phyloP scores from a whole-genome alignment of 805 yeast species.

The Wickerhamomyces canadensis region DNA sequence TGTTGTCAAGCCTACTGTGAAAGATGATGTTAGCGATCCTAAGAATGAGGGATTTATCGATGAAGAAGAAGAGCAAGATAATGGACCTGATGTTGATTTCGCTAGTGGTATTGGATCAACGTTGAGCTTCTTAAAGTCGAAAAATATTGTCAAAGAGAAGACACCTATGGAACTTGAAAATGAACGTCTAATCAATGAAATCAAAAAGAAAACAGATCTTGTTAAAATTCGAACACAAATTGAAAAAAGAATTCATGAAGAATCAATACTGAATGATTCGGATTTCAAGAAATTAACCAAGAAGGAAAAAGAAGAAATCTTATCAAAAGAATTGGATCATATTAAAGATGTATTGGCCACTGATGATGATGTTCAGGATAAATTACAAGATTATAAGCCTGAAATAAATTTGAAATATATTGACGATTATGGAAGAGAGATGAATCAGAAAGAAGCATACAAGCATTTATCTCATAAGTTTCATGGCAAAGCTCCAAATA shows the following conservation, averaged over 20 bases:
- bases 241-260: constrained; percentile 12
- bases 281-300: constrained; percentile 30
- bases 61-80: constrained; percentile 3
- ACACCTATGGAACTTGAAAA: constrained; percentile 6
- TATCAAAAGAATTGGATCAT: constrained; percentile 11
- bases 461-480: constrained; percentile 56
- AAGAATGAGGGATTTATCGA: not conserved
- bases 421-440: constrained; percentile 46
- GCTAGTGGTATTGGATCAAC: constrained; percentile 21
- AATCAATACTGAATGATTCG: constrained; percentile 10
- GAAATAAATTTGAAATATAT: constrained; percentile 42
- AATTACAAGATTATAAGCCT: constrained; percentile 37
- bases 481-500: constrained; percentile 39
- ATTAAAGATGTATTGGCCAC: constrained; percentile 6
- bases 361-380: constrained; percentile 5
- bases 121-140: constrained; percentile 17
- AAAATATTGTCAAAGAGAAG: constrained; percentile 11
- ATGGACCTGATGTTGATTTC: constrained; percentile 8
- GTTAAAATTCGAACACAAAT: constrained; percentile 11
- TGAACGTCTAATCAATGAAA: constrained; percentile 8
- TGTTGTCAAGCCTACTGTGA: too few species aligned
- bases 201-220: constrained; percentile 13
- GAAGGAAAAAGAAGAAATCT: constrained; percentile 37
- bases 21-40: not conserved
- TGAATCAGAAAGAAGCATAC: constrained; percentile 51